Percentiles rank a stretch among this genome's conserved stretches.
phyloP scores from a whole-genome alignment of 176 grass and related monocot species.

The Aechmea fasciata region DNA sequence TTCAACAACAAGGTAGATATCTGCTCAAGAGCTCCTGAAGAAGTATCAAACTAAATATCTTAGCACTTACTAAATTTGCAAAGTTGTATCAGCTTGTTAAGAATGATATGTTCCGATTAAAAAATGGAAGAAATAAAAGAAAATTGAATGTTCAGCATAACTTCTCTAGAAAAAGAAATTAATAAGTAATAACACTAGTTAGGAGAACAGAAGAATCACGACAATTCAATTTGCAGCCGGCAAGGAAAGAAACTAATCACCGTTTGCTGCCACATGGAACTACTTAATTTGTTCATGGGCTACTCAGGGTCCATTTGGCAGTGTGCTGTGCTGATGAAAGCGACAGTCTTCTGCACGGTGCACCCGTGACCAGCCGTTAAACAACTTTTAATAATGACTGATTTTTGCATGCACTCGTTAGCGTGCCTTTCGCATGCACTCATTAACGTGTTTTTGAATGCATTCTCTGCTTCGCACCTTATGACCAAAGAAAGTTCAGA shows the following conservation, averaged over 20 bases:
- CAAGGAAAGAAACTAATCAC: neutral
- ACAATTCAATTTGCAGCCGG: neutral
- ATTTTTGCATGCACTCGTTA: no score
- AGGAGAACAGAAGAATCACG: neutral
- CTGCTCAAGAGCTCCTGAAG: constrained; percentile 34
- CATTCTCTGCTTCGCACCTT: no score
- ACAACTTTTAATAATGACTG: no score
- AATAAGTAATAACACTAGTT: neutral
- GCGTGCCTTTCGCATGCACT: no score
- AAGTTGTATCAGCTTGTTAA: neutral
- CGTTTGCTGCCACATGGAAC: no score
- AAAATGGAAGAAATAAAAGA: neutral
- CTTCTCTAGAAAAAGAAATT: neutral
- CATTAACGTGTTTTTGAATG: no score
- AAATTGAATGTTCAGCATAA: neutral
- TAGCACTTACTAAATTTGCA: neutral
- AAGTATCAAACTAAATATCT: constrained; percentile 13
- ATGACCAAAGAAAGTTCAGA: neutral
- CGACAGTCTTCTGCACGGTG: no score
- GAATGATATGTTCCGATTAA: neutral
- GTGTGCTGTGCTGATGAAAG: no score
- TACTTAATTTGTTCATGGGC: no score
- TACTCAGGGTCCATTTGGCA: no score
- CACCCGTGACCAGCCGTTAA: no score
- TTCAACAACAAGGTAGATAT: constrained; percentile 41